Base-by-base conservation (phyloP, 2,329 filamentous ascomycete species). In the Polytolypa hystricis region DNA sequence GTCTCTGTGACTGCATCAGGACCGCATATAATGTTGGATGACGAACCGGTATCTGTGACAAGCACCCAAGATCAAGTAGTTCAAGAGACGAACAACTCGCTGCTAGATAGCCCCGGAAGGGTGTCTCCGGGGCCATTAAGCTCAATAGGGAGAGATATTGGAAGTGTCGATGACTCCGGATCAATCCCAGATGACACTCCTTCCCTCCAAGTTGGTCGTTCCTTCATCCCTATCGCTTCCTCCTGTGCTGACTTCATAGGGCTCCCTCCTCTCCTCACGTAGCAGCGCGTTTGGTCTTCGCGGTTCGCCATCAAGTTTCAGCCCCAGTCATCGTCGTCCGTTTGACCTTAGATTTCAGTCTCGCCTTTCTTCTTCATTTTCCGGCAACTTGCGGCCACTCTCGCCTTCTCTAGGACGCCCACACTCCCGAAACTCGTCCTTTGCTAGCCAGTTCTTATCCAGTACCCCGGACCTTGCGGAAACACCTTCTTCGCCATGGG, bases 261-360 rank as follows among this genome's bases (percentile, higher is more conserved):
- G 65, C 34, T 77, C 73, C 8, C 42, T 67, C 36, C 50, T 64
- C 11, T 76, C 73, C 14, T 71, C 84, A 4, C 74, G 77, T 25
- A 86, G 84, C 60, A 85, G 81, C 51, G 65, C 81, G 25, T 70
- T 85, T 18, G 77, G 79, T 3, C 79, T 80, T 23, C 68, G 79
- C 41, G 77, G 76, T 47, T 79, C 80, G 11, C 71, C 81, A 40
- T 71, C 76, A 14, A 71, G 76, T 42, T 61, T 81, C 45, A 85
- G 81, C 48, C 79, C 84, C 10, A 84, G 81, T 11, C 83, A 83
- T 14, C 81, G 95, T 50, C 78, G 89, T 52, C 89, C 91, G 4
- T 98, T 98, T 58, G 91, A 98, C 56, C 78, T 85, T 45, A 79
- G 91, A 38, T 98, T 98, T 61, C 86, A 93, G 55, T 89, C 89